Evolutionary conservation across 257 asterid species (phyloP).

Genomic region (Penstemon barbatus): DNA sequence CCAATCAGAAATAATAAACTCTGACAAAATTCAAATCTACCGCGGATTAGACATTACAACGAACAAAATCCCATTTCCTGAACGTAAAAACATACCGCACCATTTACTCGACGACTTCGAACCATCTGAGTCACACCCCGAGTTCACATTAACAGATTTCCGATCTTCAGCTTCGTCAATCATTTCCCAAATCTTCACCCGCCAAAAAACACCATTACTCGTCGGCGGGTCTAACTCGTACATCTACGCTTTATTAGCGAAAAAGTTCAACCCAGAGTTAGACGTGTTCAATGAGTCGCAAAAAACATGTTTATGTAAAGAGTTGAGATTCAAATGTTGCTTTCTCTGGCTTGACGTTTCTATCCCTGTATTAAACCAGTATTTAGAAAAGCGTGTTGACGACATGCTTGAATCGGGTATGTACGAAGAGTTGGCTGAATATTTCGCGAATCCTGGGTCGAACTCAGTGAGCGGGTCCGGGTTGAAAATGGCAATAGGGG

Average conservation of each 20-base stretch:
- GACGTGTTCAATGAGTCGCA: slow-evolving; percentile 50
- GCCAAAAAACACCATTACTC: slow-evolving; percentile 47
- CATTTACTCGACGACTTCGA: slow-evolving; percentile 73
- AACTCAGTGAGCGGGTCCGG: slow-evolving; percentile 44
- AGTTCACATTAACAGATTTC: slow-evolving; percentile 63
- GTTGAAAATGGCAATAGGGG: slow-evolving; percentile 75
- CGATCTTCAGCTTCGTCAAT: slow-evolving; percentile 37
- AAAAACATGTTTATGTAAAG: slow-evolving; percentile 25
- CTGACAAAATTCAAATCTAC: slow-evolving; percentile 84
- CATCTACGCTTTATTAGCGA: slow-evolving; percentile 54
- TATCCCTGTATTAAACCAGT: slow-evolving; percentile 47
- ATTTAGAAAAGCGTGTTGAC: slow-evolving; percentile 65
- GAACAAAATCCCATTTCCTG: slow-evolving; percentile 64
- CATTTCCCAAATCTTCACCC: slow-evolving; percentile 43
- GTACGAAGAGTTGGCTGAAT: slow-evolving; percentile 62
- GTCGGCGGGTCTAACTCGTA: slow-evolving; percentile 95
- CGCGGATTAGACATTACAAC: slow-evolving; percentile 70
- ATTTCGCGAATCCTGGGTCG: slow-evolving; percentile 27
- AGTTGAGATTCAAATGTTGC: slow-evolving; percentile 66
- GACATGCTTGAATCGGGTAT: slow-evolving; percentile 83
- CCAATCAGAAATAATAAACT: slow-evolving; percentile 69
- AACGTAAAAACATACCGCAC: slow-evolving; percentile 60
- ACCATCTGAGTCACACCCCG: slow-evolving; percentile 55
- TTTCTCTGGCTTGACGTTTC: slow-evolving; percentile 74
- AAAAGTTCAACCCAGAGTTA: slow-evolving; percentile 37